phyloP scores from a whole-genome alignment of 495 filamentous ascomycete genomes.

The Penicillium manginii region DNA sequence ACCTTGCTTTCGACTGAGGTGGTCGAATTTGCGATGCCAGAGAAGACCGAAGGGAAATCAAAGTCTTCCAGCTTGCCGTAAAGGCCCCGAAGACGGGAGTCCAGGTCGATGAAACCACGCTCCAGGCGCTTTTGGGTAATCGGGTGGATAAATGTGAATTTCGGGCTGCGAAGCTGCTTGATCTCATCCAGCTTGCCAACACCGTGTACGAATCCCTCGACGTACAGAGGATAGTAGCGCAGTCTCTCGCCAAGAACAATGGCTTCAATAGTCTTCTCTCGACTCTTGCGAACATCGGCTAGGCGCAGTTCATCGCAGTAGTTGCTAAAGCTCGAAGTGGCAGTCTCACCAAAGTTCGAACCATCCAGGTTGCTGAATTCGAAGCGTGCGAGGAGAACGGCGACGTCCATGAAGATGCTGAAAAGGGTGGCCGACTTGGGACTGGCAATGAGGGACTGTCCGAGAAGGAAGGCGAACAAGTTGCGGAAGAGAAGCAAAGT shows the following conservation, averaged over 20 bases:
- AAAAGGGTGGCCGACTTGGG: constrained; percentile 68
- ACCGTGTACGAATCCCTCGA: constrained; percentile 90
- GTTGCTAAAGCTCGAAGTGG: constrained; percentile 71
- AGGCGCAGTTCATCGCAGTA: constrained; percentile 76
- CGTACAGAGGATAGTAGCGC: constrained; percentile 79
- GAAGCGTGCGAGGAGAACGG: constrained; percentile 68
- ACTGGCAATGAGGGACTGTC: constrained; percentile 80
- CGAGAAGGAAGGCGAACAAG: constrained; percentile 84
- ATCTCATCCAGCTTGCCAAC: constrained; percentile 85
- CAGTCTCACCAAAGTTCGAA: constrained; percentile 80
- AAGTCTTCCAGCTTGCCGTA: constrained; percentile 75
- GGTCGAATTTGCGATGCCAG: constrained; percentile 82
- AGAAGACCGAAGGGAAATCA: constrained; percentile 88
- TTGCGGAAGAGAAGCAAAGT: constrained; percentile 80
- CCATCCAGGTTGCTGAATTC: constrained; percentile 82
- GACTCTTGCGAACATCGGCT: constrained; percentile 78
- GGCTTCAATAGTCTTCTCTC: constrained; percentile 89
- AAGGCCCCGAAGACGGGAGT: constrained; percentile 65
- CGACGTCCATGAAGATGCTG: constrained; percentile 71
- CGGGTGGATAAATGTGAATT: constrained; percentile 68
- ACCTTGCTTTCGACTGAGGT: constrained; percentile 71
- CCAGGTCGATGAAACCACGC: constrained; percentile 77
- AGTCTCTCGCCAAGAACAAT: constrained; percentile 86
- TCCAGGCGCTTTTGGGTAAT: constrained; percentile 79
- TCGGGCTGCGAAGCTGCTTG: constrained; percentile 65